Evolutionary conservation across 1,284 basidiomycete genomes (phyloP).

Genomic region (Meira nashicola): DNA sequence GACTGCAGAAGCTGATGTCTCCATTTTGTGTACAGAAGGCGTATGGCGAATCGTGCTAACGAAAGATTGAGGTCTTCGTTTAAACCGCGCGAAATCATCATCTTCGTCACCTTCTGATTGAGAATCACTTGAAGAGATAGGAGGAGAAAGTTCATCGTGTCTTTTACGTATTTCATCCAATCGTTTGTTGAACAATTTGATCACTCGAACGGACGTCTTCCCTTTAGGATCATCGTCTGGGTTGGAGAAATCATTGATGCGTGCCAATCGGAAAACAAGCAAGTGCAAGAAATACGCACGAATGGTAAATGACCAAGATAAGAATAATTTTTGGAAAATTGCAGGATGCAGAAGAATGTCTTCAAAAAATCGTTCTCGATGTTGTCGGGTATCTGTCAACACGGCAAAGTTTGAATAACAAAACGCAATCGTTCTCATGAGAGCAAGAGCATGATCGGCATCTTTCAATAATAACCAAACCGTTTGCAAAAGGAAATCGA

Average conservation of each 20-base stretch:
- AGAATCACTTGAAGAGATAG: constrained; percentile 22
- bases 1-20: constrained; percentile 12
- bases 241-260: constrained; percentile 37
- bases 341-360: constrained; percentile 39
- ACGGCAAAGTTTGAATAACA: constrained; percentile 48
- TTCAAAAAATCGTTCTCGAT: constrained; percentile 42
- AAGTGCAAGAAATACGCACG: constrained; percentile 48
- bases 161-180: constrained; percentile 38
- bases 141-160: constrained; percentile 38
- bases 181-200: constrained; percentile 34
- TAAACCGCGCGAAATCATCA: constrained; percentile 12
- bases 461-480: constrained; percentile 40
- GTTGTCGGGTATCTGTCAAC: constrained; percentile 27
- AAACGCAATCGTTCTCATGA: constrained; percentile 48
- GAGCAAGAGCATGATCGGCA: constrained; percentile 45
- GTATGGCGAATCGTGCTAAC: constrained; percentile 44
- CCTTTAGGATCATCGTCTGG: constrained; percentile 33
- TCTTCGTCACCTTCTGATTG: constrained; percentile 30
- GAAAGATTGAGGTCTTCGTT: constrained; percentile 24
- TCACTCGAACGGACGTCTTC: constrained; percentile 31
- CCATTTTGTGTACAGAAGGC: constrained; percentile 27
- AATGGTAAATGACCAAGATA: constrained; percentile 49
- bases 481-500: constrained; percentile 42
- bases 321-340: constrained; percentile 47
- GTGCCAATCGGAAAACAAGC: constrained; percentile 45